Evolutionary conservation across 1,139 yeast genomes (phyloP).

Genomic region (Taphrina pruni): DNA sequence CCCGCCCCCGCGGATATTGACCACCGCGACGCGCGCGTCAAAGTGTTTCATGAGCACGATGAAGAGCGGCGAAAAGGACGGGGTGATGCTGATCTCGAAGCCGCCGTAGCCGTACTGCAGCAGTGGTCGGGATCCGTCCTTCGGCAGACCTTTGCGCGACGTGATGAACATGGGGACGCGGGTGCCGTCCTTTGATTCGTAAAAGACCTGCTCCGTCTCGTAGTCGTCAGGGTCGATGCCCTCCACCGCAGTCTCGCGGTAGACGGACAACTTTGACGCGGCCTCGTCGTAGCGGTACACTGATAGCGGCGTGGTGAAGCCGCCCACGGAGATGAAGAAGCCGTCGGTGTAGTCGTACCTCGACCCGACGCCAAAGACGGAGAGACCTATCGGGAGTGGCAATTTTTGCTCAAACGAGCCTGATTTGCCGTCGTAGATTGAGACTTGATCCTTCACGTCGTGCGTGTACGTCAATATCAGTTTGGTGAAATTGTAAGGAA

Average conservation of each 20-base stretch:
- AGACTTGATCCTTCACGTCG: slow-evolving; percentile 38
- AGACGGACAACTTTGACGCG: slow-evolving; percentile 1
- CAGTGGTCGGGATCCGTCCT: slow-evolving; percentile 31
- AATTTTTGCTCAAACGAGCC: slow-evolving; percentile 29
- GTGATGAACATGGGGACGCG: slow-evolving; percentile 39
- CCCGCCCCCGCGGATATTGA: slow-evolving; percentile 41
- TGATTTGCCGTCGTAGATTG: slow-evolving; percentile 24
- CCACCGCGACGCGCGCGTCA: slow-evolving; percentile 32
- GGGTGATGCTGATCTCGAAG: slow-evolving; percentile 23
- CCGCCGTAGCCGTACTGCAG: slow-evolving; percentile 40
- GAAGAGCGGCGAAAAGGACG: slow-evolving; percentile 33
- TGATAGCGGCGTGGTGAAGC: slow-evolving; percentile 34
- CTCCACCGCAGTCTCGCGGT: slow-evolving; percentile 33
- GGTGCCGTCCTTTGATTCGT: slow-evolving; percentile 37
- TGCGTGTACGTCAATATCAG: slow-evolving; percentile 34
- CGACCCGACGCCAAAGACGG: slow-evolving; percentile 24
- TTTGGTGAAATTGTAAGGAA: slow-evolving; percentile 18
- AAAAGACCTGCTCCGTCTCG: slow-evolving; percentile 39
- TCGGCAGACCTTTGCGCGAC: slow-evolving; percentile 15
- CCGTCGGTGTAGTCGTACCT: slow-evolving; percentile 24
- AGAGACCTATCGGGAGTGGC: slow-evolving; percentile 32
- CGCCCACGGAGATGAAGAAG: slow-evolving; percentile 40
- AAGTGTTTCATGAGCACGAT: slow-evolving; percentile 39
- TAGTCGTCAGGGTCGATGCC: slow-evolving; percentile 34
- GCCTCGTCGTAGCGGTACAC: slow-evolving; percentile 29